Evolutionary conservation across 257 asterid species (phyloP).

Genomic region (Solanum dulcamara): DNA sequence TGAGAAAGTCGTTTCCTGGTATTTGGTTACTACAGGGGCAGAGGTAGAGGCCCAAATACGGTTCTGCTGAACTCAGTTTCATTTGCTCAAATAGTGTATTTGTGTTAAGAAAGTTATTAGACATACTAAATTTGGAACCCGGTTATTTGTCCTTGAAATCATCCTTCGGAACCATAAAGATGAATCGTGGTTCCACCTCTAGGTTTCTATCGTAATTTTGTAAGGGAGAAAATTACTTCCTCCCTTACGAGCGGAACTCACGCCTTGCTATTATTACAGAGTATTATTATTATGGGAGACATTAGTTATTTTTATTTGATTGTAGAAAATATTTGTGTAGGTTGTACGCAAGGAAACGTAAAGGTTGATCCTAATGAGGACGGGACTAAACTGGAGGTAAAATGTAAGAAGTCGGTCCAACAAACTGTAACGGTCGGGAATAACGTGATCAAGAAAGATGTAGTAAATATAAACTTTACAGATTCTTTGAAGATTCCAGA

Average conservation of each 20-base stretch:
- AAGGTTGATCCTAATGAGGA: conserved; percentile 61
- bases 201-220: background rate
- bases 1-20: background rate
- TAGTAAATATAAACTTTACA: conserved; percentile 37
- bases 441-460: conserved; percentile 38
- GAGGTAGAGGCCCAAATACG: background rate
- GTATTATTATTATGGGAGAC: background rate
- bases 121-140: background rate
- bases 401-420: conserved; percentile 48
- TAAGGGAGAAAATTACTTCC: background rate
- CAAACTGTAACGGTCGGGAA: conserved; percentile 46
- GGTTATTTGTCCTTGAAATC: background rate
- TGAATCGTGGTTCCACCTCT: background rate
- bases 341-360: conserved; percentile 37
- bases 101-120: background rate
- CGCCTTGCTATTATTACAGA: background rate
- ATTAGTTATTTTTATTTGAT: background rate
- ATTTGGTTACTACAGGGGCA: background rate
- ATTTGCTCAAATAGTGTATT: background rate
- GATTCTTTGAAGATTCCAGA: conserved; percentile 63
- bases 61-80: background rate
- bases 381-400: conserved; percentile 37
- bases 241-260: background rate
- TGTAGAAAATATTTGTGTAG: conserved; percentile 18
- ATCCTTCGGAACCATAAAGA: background rate